A percentile compares a stretch with the other conserved stretches of the same genome.
Evolutionary conservation across 805 yeast species (phyloP).

Genomic region (Saccharomycopsis oosterbeekiorum): DNA sequence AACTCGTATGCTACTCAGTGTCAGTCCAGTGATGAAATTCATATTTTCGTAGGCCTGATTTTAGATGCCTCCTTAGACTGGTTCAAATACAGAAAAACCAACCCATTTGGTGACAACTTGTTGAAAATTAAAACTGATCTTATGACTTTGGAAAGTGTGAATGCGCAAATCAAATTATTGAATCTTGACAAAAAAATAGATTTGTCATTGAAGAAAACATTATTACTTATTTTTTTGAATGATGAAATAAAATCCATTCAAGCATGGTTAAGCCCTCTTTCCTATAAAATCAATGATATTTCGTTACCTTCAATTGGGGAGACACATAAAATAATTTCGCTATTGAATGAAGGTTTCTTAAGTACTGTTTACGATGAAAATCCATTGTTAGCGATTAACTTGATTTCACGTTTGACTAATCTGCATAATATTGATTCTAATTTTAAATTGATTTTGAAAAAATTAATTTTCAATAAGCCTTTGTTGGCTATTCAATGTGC

Average conservation of each 20-base stretch:
- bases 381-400: slow-evolving; percentile 63
- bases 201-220: slow-evolving; percentile 39
- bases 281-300: neutral
- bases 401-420: slow-evolving; percentile 45
- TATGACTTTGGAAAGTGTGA: slow-evolving; percentile 45
- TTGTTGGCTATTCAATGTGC: slow-evolving; percentile 45
- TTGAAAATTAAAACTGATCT: slow-evolving; percentile 63
- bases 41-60: slow-evolving; percentile 28
- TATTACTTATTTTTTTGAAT: slow-evolving; percentile 55
- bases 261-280: slow-evolving; percentile 58
- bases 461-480: slow-evolving; percentile 47
- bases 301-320: slow-evolving; percentile 34
- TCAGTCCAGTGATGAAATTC: neutral
- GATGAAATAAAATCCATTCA: slow-evolving; percentile 65
- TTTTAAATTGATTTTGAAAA: slow-evolving; percentile 26
- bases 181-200: slow-evolving; percentile 14
- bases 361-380: slow-evolving; percentile 28
- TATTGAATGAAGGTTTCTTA: slow-evolving; percentile 1
- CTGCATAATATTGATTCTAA: slow-evolving; percentile 25
- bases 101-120: slow-evolving; percentile 81
- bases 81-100: slow-evolving; percentile 54
- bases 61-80: slow-evolving; percentile 66
- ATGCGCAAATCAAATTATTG: slow-evolving; percentile 25
- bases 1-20: neutral
- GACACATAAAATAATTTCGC: slow-evolving; percentile 17